phyloP scores from a whole-genome alignment of 129 eudicot genomes.

The Gnaphalium uliginosum region DNA sequence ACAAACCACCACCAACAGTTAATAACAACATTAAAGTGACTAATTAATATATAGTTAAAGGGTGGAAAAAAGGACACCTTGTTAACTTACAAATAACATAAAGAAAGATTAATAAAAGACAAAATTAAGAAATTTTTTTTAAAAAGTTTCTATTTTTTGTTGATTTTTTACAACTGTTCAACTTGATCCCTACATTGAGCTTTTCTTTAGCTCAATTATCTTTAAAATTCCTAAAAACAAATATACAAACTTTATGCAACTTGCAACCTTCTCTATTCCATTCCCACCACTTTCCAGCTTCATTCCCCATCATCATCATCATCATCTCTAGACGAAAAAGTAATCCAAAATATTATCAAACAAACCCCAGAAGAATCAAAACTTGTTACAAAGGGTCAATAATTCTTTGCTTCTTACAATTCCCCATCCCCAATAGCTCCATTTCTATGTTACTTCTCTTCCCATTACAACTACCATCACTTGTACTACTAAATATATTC shows the following conservation, averaged over 20 bases:
- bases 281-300: slow-evolving; percentile 39
- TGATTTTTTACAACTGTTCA: slow-evolving; percentile 37
- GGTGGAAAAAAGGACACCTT: not conserved
- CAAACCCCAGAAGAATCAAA: slow-evolving; percentile 13
- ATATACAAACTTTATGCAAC: slow-evolving; percentile 60
- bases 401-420: slow-evolving; percentile 68
- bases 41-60: not conserved
- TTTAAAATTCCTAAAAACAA: slow-evolving; percentile 29
- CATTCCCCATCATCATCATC: slow-evolving; percentile 27
- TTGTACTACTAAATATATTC: slow-evolving; percentile 45
- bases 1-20: too few relatives aligned
- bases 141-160: slow-evolving; percentile 23
- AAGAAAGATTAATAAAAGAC: slow-evolving; percentile 23
- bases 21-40: not conserved
- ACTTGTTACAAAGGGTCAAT: slow-evolving; percentile 50
- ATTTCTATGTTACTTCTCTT: slow-evolving; percentile 59
- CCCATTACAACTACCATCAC: slow-evolving; percentile 40
- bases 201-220: slow-evolving; percentile 47
- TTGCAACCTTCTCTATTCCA: slow-evolving; percentile 46
- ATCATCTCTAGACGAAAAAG: slow-evolving; percentile 23
- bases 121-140: slow-evolving; percentile 4
- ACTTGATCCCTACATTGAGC: slow-evolving; percentile 46
- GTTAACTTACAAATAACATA: slow-evolving; percentile 3
- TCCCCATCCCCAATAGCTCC: slow-evolving; percentile 50
- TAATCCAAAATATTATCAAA: slow-evolving; percentile 31